Percentiles rank a stretch among this genome's conserved stretches.
Evolutionary conservation across 176 grass and related monocot species (phyloP).

Genomic region (Musa beccarii): DNA sequence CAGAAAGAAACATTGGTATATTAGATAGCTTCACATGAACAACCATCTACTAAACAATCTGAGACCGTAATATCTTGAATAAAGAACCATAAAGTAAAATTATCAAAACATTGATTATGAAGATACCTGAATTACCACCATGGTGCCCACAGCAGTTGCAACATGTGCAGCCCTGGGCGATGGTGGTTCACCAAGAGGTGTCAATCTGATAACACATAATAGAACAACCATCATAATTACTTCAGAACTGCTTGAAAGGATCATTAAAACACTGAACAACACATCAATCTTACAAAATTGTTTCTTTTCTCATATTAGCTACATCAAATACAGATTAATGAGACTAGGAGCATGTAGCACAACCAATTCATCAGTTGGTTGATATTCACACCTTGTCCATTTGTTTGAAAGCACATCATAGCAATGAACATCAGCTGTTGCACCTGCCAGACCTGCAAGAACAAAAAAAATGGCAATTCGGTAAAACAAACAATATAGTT

Average conservation of each 20-base stretch:
- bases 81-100: neutral
- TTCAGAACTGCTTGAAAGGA: neutral
- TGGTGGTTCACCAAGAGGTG: slow-evolving; percentile 83
- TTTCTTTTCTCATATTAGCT: neutral
- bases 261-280: neutral
- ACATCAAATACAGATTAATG: neutral
- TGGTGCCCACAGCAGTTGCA: slow-evolving; percentile 93
- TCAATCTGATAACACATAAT: slow-evolving; percentile 48
- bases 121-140: slow-evolving; percentile 97
- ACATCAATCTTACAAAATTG: neutral
- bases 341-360: neutral
- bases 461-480: slow-evolving; percentile 9
- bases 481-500: neutral
- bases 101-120: neutral
- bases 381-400: slow-evolving; percentile 68
- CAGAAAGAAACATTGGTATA: neutral
- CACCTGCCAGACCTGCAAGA: slow-evolving; percentile 79
- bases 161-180: slow-evolving; percentile 98
- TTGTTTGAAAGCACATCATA: slow-evolving; percentile 85
- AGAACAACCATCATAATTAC: neutral
- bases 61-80: neutral
- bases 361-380: neutral
- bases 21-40: neutral
- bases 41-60: neutral
- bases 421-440: slow-evolving; percentile 86